Percentiles rank a stretch among this genome's conserved stretches.
phyloP scores from a whole-genome alignment of 1,284 basidiomycete genomes.

The Ceratobasidium sp. region DNA sequence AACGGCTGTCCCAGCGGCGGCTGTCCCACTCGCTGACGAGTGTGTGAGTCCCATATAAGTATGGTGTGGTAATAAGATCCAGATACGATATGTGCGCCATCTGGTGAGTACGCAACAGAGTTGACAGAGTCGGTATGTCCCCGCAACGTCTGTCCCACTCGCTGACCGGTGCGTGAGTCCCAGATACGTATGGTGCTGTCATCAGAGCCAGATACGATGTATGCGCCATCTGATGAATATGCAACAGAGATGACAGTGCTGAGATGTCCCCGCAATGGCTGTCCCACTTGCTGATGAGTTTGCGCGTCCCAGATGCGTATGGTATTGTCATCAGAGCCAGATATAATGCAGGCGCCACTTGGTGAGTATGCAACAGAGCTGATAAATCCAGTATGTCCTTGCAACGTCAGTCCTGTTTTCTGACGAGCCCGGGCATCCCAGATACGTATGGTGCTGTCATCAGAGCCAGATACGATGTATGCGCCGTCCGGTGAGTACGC shows the following conservation, averaged over 20 bases:
- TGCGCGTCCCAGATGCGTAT: too few species aligned
- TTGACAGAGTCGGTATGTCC: not conserved
- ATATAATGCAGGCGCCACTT: too few species aligned
- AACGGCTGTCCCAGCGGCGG: not conserved
- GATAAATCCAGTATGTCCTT: not conserved
- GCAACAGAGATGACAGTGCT: not conserved
- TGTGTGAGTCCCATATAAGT: conserved; percentile 24
- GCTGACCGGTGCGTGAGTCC: not conserved
- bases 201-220: conserved; percentile 8
- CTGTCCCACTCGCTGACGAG: too few species aligned
- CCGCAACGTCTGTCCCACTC: not conserved
- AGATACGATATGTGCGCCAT: conserved; percentile 20
- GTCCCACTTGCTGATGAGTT: too few species aligned
- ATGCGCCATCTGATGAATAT: conserved; percentile 19
- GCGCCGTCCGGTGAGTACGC: too few species aligned
- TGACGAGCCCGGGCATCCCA: not conserved
- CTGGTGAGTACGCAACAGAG: conserved; percentile 24
- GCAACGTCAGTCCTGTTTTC: not conserved
- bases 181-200: not conserved
- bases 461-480: too few species aligned
- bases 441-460: too few species aligned
- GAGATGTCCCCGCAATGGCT: not conserved
- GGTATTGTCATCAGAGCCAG: too few species aligned
- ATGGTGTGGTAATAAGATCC: conserved; percentile 18
- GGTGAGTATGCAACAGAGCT: conserved; percentile 26